Evolutionary conservation across 75 land plant species (phyloP).

Genomic region (Gnetum montanum): DNA sequence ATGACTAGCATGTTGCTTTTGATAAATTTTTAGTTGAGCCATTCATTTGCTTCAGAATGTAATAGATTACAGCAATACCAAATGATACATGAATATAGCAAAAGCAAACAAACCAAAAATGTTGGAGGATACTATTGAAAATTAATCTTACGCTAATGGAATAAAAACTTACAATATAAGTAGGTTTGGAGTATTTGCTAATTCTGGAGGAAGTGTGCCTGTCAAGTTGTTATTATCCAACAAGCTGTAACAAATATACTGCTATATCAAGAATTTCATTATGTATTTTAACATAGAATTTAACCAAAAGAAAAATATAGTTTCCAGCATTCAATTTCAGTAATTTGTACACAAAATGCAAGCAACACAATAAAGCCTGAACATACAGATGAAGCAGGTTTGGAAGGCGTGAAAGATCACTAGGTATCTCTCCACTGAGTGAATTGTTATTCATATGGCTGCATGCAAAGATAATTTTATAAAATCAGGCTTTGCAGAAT

Average conservation of each 20-base stretch:
- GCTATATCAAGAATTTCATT: no score
- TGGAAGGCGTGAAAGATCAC: conserved; percentile 41
- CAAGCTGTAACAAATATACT: conserved; percentile 48
- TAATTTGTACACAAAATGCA: no score
- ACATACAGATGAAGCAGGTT: conserved; percentile 57
- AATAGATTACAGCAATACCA: no score
- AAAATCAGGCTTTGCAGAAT: background rate
- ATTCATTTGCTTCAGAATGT: no score
- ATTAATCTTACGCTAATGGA: no score
- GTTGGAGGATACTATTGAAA: no score
- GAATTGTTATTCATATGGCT: conserved; percentile 86
- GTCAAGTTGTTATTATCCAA: conserved; percentile 78
- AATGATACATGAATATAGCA: no score
- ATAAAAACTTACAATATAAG: conserved; percentile 59
- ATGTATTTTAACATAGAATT: no score
- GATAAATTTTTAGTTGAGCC: no score
- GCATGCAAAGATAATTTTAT: conserved; percentile 8
- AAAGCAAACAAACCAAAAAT: no score
- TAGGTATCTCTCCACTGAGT: conserved; percentile 57
- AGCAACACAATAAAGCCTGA: background rate
- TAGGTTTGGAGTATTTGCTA: conserved; percentile 31
- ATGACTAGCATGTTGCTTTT: no score
- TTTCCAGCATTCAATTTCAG: background rate
- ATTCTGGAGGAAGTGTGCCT: conserved; percentile 60
- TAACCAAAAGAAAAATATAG: no score